Base-by-base conservation (phyloP, 1,139 yeast genomes). In the Candida sp. region DNA sequence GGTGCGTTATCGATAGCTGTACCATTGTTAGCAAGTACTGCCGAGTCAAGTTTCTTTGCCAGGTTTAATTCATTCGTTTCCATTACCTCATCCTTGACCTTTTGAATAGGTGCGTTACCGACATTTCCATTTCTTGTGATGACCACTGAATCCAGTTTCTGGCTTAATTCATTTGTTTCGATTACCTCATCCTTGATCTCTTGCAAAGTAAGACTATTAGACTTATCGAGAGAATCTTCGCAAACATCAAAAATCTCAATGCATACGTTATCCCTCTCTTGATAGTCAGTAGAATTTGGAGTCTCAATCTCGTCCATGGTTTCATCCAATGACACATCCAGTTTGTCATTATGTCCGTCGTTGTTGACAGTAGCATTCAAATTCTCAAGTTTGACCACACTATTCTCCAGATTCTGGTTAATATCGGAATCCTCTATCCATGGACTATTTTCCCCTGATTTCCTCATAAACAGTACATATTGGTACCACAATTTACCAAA, bases 401-500 rank as follows among this genome's bases (percentile, higher is more conserved):
- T 32, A 11, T 9, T 9, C 6, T 32, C 7, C 11, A 6, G 19
- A 32, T 6, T 12, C 6, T 5, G 12, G 6, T 32, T 32, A 2
- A 12, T 12, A 5, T 32, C 34, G 7, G 19, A 9, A 6, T 11
- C n/a, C 12, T 32, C 34, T n/a, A n/a, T 7, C 34, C 34, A 32
- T 6, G 11, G n/a, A 32, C 11, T 32, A 32, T n/a, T 12, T 7
- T 32, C 34, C 12, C 6, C 11, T 11, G 34, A 32, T 32, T 32
- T 32, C 6, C 19, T 12, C 19, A 11, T 32, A 5, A n/a, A 9
- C 36, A 33, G 47, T n/a, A 66, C 44, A 38, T 57, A 61, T 0
- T 38, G 21, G 5, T 43, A 41, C 68, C 68, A 64, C 8, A 52
- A 33, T 15, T 41, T 48, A 19, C 46, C 47, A 43, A 60, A 61